Base-by-base conservation (phyloP, 768 basidiomycete species). In the Phanerochaete carnosa region DNA sequence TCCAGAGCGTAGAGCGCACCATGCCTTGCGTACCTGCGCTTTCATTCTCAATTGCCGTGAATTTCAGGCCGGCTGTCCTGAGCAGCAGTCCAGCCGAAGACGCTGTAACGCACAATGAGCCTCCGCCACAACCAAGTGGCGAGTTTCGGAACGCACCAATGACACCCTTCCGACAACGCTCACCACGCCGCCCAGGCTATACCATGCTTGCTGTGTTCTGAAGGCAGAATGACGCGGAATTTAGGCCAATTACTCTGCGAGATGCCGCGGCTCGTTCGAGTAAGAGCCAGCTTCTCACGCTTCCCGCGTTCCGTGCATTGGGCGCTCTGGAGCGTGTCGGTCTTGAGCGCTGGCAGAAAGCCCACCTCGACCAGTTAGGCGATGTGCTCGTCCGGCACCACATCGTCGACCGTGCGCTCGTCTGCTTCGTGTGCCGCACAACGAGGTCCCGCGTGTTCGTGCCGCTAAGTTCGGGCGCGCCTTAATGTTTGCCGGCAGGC, bases 41-140 rank as follows among this genome's bases (percentile, higher is more conserved):
- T 94, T 83, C 96, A 99, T 99, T 98, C 78, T 99, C 98, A 82
- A 99, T 98, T 13, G 96, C 92, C 7, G 96, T 99, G 67, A 98
- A 96, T 77, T 95, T 97, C 62, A 97, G 81, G 51, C 96, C 96
- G 39, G 89, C 87, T 45, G 93, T 98, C 77, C 98, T 98, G 72
- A 99, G 81, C n/a, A n/a, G n/a, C n/a, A n/a, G n/a, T n/a, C 96
- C 96, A 4, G 96, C 97, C 54, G 95, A 98, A 30, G 96, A 98
- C 65, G 96, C 96, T 98, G 63, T 56, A 32, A 45, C 19, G 22
- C 58, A 58, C 64, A 64, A 65, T 62, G 57, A 63, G n/a, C 54
- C 49, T 4, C 23, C 53, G 33, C 65, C 59, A 66, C 56, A 61
- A 32, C 64, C n/a, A n/a, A n/a, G 70, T 64, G 69, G 70, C n/a